Percentiles rank a stretch among this genome's conserved stretches.
Conservation (phyloP, 345 rosid species). For the Eucalyptus lansdowneana region DNA sequence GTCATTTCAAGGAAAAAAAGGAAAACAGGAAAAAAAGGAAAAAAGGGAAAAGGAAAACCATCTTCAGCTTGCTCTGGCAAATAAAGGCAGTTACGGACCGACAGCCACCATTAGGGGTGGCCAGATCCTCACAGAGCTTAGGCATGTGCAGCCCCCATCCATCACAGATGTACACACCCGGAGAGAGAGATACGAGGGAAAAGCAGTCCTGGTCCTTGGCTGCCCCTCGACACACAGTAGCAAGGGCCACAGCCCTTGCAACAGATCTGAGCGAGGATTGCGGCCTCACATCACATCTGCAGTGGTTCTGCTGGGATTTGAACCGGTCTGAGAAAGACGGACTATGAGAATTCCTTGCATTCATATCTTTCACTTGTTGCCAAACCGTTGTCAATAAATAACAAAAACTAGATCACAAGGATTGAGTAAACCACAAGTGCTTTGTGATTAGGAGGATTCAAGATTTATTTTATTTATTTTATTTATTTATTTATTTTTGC, state of each 20-base stretch:
- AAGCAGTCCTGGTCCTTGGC: background rate
- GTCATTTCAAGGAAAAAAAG: too few relatives aligned
- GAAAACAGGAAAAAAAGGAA: too few relatives aligned
- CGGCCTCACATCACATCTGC: background rate
- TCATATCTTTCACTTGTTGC: background rate
- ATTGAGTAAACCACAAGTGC: background rate
- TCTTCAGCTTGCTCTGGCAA: background rate
- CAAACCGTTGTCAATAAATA: background rate
- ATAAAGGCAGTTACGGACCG: background rate
- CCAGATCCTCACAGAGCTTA: background rate
- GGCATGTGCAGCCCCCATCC: accelerated
- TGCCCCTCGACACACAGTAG: background rate
- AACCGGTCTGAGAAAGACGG: background rate
- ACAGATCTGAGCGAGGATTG: background rate
- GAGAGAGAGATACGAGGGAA: background rate
- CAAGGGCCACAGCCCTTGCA: background rate
- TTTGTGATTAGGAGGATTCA: background rate
- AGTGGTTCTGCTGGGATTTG: background rate
- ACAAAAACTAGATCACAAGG: background rate
- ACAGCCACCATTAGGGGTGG: background rate
- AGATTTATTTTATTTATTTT: too few relatives aligned
- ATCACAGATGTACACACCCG: background rate
- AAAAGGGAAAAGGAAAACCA: background rate
- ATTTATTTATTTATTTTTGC: too few relatives aligned
- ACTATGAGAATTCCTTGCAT: background rate